Conservation (phyloP, 805 yeast genomes). For the Groenewaldozyma tartarivorans region DNA sequence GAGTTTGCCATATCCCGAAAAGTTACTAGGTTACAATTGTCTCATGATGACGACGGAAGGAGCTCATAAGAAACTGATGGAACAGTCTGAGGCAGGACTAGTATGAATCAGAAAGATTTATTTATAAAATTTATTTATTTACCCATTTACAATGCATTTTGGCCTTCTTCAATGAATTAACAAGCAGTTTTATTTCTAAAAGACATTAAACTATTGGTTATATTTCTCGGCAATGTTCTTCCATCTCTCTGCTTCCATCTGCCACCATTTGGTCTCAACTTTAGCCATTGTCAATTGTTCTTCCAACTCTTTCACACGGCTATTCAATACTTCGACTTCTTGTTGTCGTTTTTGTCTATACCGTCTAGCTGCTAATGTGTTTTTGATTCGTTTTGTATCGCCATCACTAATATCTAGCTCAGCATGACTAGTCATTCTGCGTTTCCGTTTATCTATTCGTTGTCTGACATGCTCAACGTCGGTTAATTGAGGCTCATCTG, state of each 20-base stretch:
- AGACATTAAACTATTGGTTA: too few species aligned
- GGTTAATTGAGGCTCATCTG: neutral
- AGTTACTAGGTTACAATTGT: too few species aligned
- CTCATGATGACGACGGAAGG: too few species aligned
- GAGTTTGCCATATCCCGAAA: too few species aligned
- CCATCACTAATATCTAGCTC: neutral
- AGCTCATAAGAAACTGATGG: too few species aligned
- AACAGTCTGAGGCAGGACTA: too few species aligned
- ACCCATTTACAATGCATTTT: too few species aligned
- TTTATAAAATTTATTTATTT: too few species aligned
- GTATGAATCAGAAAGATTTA: too few species aligned
- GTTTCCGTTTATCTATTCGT: slow-evolving; percentile 8
- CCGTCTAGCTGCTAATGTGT: slow-evolving; percentile 12
- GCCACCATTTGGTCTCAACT: slow-evolving; percentile 13
- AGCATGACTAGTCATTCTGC: neutral
- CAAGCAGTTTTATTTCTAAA: too few species aligned
- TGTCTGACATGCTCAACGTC: slow-evolving; percentile 6
- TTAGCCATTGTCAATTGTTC: slow-evolving; percentile 6
- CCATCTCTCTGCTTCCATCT: slow-evolving; percentile 15
- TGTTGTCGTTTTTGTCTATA: slow-evolving; percentile 10
- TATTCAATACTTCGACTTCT: slow-evolving; percentile 10
- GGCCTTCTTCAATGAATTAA: too few species aligned
- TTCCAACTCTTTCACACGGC: slow-evolving; percentile 8
- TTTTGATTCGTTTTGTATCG: slow-evolving; percentile 5
- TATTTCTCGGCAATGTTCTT: slow-evolving; percentile 6